Base-by-base conservation (phyloP, 371 early-diverging fungal species). In the Nematocida sp. region DNA sequence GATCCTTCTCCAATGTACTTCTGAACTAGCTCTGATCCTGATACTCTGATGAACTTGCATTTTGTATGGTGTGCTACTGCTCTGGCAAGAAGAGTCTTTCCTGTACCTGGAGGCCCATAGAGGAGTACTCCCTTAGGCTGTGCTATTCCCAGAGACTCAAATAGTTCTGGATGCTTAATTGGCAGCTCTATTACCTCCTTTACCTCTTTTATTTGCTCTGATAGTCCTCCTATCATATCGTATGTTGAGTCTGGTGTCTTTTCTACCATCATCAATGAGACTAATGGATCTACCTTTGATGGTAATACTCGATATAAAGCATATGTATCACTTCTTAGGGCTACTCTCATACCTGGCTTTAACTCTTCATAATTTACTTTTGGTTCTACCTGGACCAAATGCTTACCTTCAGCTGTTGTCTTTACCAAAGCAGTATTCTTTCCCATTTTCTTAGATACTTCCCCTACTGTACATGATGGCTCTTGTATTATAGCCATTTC, bases 1-100 rank as follows among this genome's bases (percentile, higher is more conserved):
- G 96, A 95, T 65, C 98, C 96, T 78, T 98, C 99, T 78, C 98
- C 99, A 78, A 97, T 96, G 84, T 94, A 97, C 96, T 95, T 97
- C 85, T 94, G 95, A 48, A 96, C 96, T 1, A 96, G 87, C 79
- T 95, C 94, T 23, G 98, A 94, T 0, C 96, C 98, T 1, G 96
- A 95, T 43, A 97, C 86, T 78, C 95, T 93, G 55, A 96, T 81
- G 83, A 92, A 95, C 2, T 92, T 89, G 17, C 96, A 90, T 77
- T 95, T 89, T 45, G 96, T 94, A 79, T 93, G 93, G 1, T 92
- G 91, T 1, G 98, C 98, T 81, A 95, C 94, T 5, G 97, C 97
- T 67, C 97, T 86, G 0, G 98, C 98, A 80, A 96, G 84, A 4
- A 95, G 85, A 2, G 96, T 95, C 84, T 94, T 93, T 61, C 85